Base-by-base conservation (phyloP, 805 yeast genomes). In the Zygoascus flipseniorum region DNA sequence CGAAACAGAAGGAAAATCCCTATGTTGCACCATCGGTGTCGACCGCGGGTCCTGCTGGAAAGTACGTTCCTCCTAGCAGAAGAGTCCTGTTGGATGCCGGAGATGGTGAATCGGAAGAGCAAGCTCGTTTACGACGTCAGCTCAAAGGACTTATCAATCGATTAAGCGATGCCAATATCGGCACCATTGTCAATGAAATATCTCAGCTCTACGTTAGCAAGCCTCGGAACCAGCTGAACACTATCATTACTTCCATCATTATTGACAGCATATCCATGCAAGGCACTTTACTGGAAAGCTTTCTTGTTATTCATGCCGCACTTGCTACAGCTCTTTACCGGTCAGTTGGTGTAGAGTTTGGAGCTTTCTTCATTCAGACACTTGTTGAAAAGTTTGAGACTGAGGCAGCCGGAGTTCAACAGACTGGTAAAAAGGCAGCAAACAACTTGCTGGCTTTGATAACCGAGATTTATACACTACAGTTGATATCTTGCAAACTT, bases 11-110 rank as follows among this genome's bases (percentile, higher is more conserved):
- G 57, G 95, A 86, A 64, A 88, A 88, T 60, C 95, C 95, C 5
- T 86, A 83, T 62, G 78, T 81, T 14, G 63, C 66, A 47, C 65
- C 62, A n/a, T 61, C 58, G 1, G 28, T 23, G 28, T 51, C 58
- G 5, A 23, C 55, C 2, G 3, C 44, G 4, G 10, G 19, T 8
- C 50, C 41, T 42, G 57, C 62, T 1, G 71, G 74, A 1, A 74
- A 78, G 56, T 92, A 93, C 64, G 72, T 92, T 14, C 98, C 99
- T 1, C 99, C 98, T 0, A 89, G 96, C 0, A 77, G 98, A 54
- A 76, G 79, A 46, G 76, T 75, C 60, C 56, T 76, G 54, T 53
- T 71, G 19, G 73, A 66, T 42, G 52, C 49, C 9, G 51, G 62
- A 2, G 62, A 63, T 2, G 61, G 60, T 0, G 68, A 62, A 2